Evolutionary conservation across 225 moss, liverwort and hornwort genomes (phyloP).

Genomic region (Neckera pumila): DNA sequence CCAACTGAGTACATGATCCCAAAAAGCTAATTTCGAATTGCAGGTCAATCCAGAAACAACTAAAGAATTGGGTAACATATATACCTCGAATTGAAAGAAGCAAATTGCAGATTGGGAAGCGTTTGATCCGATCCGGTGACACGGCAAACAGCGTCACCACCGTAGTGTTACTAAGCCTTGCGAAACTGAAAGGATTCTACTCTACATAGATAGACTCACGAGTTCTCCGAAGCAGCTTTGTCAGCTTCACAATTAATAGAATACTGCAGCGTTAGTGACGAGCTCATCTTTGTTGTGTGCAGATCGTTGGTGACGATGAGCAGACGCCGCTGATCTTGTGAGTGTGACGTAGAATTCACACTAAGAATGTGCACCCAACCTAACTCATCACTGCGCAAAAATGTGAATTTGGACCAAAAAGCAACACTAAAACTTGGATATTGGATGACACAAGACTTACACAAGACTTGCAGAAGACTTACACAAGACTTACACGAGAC

Average conservation of each 20-base stretch:
- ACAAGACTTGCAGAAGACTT: too few species aligned
- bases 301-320: neutral
- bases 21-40: neutral
- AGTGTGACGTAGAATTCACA: neutral
- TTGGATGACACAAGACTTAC: neutral
- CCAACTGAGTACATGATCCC: neutral
- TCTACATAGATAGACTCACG: neutral
- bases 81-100: neutral
- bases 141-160: neutral
- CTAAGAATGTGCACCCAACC: neutral
- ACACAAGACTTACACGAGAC: too few species aligned
- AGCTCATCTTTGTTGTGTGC: too few species aligned
- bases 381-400: neutral
- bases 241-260: neutral
- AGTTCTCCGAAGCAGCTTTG: neutral
- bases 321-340: neutral
- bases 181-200: neutral
- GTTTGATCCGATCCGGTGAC: neutral
- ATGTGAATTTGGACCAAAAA: neutral
- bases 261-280: neutral
- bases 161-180: neutral
- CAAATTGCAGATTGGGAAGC: neutral
- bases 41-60: neutral
- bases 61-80: neutral
- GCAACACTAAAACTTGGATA: neutral